Base-by-base conservation (phyloP, 768 basidiomycete genomes). In the Lactarius quietus region DNA sequence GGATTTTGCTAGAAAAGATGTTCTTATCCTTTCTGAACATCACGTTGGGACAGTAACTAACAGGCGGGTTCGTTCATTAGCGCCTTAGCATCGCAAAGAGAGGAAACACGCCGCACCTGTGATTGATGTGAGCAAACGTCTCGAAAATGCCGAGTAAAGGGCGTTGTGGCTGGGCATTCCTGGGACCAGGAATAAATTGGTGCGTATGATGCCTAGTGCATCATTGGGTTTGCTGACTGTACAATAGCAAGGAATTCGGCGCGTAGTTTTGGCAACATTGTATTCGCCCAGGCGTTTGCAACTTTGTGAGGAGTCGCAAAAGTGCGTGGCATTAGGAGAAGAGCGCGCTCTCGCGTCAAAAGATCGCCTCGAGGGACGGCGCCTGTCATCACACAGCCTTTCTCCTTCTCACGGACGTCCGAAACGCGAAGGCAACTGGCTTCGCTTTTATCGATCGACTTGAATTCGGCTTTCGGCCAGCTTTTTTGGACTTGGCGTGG, bases 301-400 rank as follows among this genome's bases (percentile, higher is more conserved):
- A 39, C 12, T 5, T 18, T 35, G 33, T 5, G 17, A 31, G 60
- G 53, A 38, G 15, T 8, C 17, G 28, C 2, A 9, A 41, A 62
- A 48, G 63, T 64, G 6, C 18, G 54, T 51, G 54, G 56, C 62
- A 61, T 45, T 7, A 80, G 63, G 36, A 79, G 66, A 39, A 80
- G 69, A 0, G 78, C 77, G 5, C 78, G 75, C 57, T 81, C 79
- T n/a, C 64, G 68, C 6, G 77, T 65, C 55, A 80, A 73, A n/a
- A 75, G 64, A 14, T 79, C 76, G 57, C 75, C 76, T 5, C 59
- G 41, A 14, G 70, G 64, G 57, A 79, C 69, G 15, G 71, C 61
- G 26, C 67, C 65, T 2, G 70, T 72, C 15, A 76, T 75, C 66
- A 78, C 74, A 28, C 77, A 68, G 9, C 77, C 78, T 14, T 64